Evolutionary conservation across 2,329 filamentous ascomycete genomes (phyloP).

Genomic region (Chaetomium sp.): DNA sequence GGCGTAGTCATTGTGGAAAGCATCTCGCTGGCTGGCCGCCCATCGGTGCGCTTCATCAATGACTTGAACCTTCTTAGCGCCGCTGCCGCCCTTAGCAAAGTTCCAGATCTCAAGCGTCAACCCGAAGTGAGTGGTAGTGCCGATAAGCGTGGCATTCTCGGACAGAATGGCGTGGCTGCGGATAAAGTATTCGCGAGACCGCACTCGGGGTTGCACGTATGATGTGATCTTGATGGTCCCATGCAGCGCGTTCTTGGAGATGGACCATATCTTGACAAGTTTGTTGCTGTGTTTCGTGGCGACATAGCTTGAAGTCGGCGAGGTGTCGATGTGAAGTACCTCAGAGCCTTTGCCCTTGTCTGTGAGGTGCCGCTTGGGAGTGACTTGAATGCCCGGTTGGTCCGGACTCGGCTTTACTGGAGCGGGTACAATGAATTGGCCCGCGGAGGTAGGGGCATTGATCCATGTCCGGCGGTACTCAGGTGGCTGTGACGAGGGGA

Average conservation of each 20-base stretch:
- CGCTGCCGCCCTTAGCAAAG: slow-evolving; percentile 39
- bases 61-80: slow-evolving; percentile 42
- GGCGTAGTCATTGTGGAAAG: slow-evolving; percentile 39
- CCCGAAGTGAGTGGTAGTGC: slow-evolving; percentile 44
- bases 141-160: slow-evolving; percentile 42
- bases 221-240: slow-evolving; percentile 44
- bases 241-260: slow-evolving; percentile 30
- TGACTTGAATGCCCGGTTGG: slow-evolving; percentile 19
- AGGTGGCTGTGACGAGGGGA: slow-evolving; percentile 15
- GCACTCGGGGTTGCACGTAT: slow-evolving; percentile 43
- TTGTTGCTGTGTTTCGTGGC: slow-evolving; percentile 40
- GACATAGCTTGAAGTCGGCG: slow-evolving; percentile 37
- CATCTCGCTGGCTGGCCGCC: slow-evolving; percentile 41
- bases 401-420: slow-evolving; percentile 14
- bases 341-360: slow-evolving; percentile 36
- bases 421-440: neutral
- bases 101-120: slow-evolving; percentile 45
- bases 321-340: slow-evolving; percentile 43
- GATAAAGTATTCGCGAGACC: slow-evolving; percentile 46
- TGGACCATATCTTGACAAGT: slow-evolving; percentile 36
- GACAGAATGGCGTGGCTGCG: slow-evolving; percentile 47
- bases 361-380: slow-evolving; percentile 25
- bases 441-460: neutral
- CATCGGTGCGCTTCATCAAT: slow-evolving; percentile 45
- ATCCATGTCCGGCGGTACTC: slow-evolving; percentile 21